Conservation (phyloP, 2,329 filamentous ascomycete genomes). For the Pyrenophora tritici-repentis region DNA sequence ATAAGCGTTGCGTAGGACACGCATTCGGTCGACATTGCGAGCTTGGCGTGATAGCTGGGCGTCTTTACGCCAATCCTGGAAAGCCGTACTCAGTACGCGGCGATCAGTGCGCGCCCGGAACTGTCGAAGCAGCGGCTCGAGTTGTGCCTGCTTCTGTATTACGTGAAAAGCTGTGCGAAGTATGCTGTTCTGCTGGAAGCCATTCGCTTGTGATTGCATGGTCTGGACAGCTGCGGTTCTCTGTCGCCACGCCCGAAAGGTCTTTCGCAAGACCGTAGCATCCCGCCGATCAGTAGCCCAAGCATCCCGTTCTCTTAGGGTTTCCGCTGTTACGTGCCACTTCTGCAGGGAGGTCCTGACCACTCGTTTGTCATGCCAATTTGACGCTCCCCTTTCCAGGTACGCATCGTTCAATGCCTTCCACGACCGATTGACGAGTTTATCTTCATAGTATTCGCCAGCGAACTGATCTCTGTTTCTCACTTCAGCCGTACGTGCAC, state of each 20-base stretch:
- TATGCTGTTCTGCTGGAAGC: slow-evolving; percentile 36
- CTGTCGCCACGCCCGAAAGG: slow-evolving; percentile 31
- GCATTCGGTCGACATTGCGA: slow-evolving; percentile 55
- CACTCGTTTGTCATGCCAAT: slow-evolving; percentile 37
- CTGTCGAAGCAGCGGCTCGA: slow-evolving; percentile 51
- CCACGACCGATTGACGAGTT: slow-evolving; percentile 39
- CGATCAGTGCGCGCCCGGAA: slow-evolving; percentile 52
- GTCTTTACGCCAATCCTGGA: slow-evolving; percentile 57
- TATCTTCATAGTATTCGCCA: slow-evolving; percentile 38
- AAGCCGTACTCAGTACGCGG: slow-evolving; percentile 53
- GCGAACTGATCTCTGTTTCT: slow-evolving; percentile 43
- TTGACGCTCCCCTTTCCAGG: slow-evolving; percentile 41
- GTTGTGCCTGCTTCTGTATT: slow-evolving; percentile 47
- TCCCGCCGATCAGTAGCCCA: slow-evolving; percentile 30
- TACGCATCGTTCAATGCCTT: slow-evolving; percentile 48
- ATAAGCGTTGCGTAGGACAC: slow-evolving; percentile 62
- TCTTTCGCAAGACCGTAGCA: slow-evolving; percentile 31
- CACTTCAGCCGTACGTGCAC: slow-evolving; percentile 47
- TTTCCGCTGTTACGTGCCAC: slow-evolving; percentile 33
- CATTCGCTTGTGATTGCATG: slow-evolving; percentile 43
- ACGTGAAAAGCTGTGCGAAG: slow-evolving; percentile 27
- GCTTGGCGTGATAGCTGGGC: slow-evolving; percentile 53
- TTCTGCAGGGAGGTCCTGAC: slow-evolving; percentile 32
- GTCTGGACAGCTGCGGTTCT: slow-evolving; percentile 25
- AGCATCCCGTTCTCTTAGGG: slow-evolving; percentile 34